Conservation (phyloP, 1,139 yeast species). For the Scheffersomyces parashehatae region DNA sequence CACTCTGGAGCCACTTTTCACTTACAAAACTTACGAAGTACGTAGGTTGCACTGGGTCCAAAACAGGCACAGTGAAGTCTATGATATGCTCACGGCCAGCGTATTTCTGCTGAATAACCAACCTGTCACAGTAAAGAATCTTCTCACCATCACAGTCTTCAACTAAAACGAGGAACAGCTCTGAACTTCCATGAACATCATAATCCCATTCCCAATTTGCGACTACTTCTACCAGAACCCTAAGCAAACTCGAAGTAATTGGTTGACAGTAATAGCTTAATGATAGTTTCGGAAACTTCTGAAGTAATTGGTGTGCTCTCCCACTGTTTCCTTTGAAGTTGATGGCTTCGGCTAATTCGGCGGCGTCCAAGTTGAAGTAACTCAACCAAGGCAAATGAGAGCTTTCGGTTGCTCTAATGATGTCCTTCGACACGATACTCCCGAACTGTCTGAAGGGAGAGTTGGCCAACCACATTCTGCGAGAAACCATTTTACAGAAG, state of each 20-base stretch:
- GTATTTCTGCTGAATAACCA: slow-evolving; percentile 51
- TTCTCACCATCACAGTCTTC: slow-evolving; percentile 86
- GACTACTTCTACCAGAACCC: slow-evolving; percentile 62
- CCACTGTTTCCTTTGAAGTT: slow-evolving; percentile 70
- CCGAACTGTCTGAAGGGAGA: slow-evolving; percentile 86
- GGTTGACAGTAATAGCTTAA: slow-evolving; percentile 71
- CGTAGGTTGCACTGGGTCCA: slow-evolving; percentile 70
- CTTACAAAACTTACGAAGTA: slow-evolving; percentile 73
- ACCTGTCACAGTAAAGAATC: slow-evolving; percentile 58
- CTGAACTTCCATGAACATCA: slow-evolving; percentile 60
- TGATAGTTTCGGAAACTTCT: slow-evolving; percentile 69
- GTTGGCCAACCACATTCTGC: slow-evolving; percentile 79
- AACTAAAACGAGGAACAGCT: slow-evolving; percentile 66
- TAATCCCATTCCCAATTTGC: slow-evolving; percentile 82
- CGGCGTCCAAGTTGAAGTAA: slow-evolving; percentile 68
- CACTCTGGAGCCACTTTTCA: slow-evolving; percentile 85
- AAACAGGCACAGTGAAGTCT: slow-evolving; percentile 64
- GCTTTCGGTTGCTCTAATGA: slow-evolving; percentile 73
- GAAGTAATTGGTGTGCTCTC: slow-evolving; percentile 58
- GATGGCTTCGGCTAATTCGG: slow-evolving; percentile 81
- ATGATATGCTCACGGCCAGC: slow-evolving; percentile 56
- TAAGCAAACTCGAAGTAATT: slow-evolving; percentile 64
- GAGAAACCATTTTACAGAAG: slow-evolving; percentile 78
- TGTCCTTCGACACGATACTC: slow-evolving; percentile 61
- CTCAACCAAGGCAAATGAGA: slow-evolving; percentile 83